Conservation (phyloP, 1,284 basidiomycete genomes). For the Microbotryomycetes sp. region DNA sequence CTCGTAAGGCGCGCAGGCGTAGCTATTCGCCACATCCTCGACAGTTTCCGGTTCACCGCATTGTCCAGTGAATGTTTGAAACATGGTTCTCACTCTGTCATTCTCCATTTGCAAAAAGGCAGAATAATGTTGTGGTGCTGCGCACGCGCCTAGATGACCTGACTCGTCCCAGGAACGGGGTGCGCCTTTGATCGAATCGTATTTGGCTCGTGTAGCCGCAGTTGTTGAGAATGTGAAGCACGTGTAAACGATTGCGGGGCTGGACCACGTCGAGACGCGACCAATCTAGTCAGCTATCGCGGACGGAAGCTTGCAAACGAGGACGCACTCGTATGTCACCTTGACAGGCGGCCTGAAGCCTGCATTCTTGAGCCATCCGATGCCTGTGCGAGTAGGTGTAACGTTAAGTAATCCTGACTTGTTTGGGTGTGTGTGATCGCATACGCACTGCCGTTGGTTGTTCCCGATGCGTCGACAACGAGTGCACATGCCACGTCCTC, state of each 20-base stretch:
- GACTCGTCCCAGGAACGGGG: slow-evolving; percentile 12
- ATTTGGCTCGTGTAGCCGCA: slow-evolving; percentile 7
- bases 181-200: slow-evolving; percentile 4
- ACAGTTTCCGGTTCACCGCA: slow-evolving; percentile 12
- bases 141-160: slow-evolving; percentile 16
- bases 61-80: slow-evolving; percentile 13
- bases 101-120: slow-evolving; percentile 17
- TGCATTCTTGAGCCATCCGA: slow-evolving; percentile 14
- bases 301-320: too few species aligned
- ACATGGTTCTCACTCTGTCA: slow-evolving; percentile 16
- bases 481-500: slow-evolving; percentile 4
- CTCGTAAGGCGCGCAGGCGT: slow-evolving; percentile 4
- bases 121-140: slow-evolving; percentile 11
- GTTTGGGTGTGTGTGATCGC: neutral
- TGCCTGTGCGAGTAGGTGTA: neutral
- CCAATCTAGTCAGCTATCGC: neutral
- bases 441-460: slow-evolving; percentile 11
- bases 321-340: slow-evolving; percentile 4
- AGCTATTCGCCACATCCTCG: slow-evolving; percentile 6
- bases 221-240: slow-evolving; percentile 15
- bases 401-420: neutral
- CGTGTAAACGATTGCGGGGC: slow-evolving; percentile 13
- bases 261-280: neutral
- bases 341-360: slow-evolving; percentile 15
- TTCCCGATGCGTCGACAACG: slow-evolving; percentile 8